Percentiles rank a stretch among this genome's conserved stretches.
phyloP scores from a whole-genome alignment of 176 grass and related monocot genomes.

The Musa schizocarpa region DNA sequence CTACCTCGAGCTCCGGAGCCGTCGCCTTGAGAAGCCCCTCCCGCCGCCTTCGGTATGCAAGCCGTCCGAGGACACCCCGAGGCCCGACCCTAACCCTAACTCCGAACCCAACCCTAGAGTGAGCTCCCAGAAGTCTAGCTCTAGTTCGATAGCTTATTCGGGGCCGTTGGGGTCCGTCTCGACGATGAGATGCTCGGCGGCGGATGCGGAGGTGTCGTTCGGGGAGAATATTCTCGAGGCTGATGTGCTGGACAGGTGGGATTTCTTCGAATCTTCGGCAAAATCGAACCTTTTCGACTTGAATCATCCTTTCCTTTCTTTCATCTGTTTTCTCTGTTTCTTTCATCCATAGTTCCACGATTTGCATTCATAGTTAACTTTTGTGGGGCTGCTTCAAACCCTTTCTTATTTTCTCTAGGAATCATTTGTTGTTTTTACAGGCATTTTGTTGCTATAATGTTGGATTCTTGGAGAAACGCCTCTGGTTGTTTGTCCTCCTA shows the following conservation, averaged over 20 bases:
- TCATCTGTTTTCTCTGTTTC: not conserved
- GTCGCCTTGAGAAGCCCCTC: conserved; percentile 23
- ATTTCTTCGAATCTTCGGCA: not conserved
- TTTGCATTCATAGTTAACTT: no score
- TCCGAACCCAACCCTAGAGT: not conserved
- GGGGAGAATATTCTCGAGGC: conserved; percentile 20
- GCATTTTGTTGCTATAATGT: no score
- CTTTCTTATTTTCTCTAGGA: no score
- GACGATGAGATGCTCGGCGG: not conserved
- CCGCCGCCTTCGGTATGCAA: not conserved
- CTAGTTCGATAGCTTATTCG: not conserved
- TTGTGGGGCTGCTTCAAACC: no score
- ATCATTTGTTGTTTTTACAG: no score
- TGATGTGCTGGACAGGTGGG: conserved; percentile 18
- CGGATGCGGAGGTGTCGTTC: conserved; percentile 8
- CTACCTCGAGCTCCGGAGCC: conserved; percentile 28
- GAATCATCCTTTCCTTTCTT: not conserved
- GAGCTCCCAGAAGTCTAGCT: not conserved
- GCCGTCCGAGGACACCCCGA: not conserved
- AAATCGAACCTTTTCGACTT: not conserved
- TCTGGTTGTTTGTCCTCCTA: no score
- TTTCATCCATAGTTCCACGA: no score
- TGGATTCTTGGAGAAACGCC: no score
- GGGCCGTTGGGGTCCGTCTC: not conserved
- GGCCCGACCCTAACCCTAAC: not conserved